phyloP scores from a whole-genome alignment of 1,139 yeast genomes.

The Lodderomyces parapsilosis region DNA sequence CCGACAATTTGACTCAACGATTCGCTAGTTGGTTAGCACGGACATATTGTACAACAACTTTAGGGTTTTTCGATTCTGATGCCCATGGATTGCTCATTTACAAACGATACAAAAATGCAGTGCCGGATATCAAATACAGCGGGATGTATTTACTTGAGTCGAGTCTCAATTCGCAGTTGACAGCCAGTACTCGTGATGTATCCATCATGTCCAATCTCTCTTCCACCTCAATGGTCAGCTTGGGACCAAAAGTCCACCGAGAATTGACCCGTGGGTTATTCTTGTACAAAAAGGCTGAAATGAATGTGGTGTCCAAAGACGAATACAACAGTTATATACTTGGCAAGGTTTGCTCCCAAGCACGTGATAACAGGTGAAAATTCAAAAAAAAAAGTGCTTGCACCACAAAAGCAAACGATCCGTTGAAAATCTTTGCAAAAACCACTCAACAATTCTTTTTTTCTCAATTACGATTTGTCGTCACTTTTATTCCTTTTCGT shows the following conservation, averaged over 20 bases:
- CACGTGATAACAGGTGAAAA: not conserved
- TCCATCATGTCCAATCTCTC: slow-evolving; percentile 27
- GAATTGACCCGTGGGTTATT: slow-evolving; percentile 57
- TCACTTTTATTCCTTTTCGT: slow-evolving; percentile 8
- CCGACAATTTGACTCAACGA: slow-evolving; percentile 36
- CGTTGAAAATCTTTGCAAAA: slow-evolving; percentile 1
- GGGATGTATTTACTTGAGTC: slow-evolving; percentile 44
- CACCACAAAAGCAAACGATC: not conserved
- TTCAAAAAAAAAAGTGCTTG: not conserved
- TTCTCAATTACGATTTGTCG: slow-evolving; percentile 1
- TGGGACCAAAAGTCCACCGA: slow-evolving; percentile 14
- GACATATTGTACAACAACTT: slow-evolving; percentile 10
- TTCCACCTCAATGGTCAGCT: slow-evolving; percentile 12
- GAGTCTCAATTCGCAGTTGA: slow-evolving; percentile 28
- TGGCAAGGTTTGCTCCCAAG: not conserved
- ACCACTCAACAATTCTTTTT: slow-evolving; percentile 1
- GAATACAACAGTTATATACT: slow-evolving; percentile 2
- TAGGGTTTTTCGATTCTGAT: slow-evolving; percentile 52
- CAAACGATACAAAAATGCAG: slow-evolving; percentile 26
- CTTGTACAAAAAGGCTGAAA: slow-evolving; percentile 57
- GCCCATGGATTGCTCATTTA: slow-evolving; percentile 68
- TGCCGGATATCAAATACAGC: slow-evolving; percentile 13
- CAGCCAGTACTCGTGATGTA: slow-evolving; percentile 34
- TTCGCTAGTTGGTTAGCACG: slow-evolving; percentile 22
- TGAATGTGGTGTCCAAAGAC: slow-evolving; percentile 34